Conservation (phyloP, 1,284 basidiomycete species). For the Cryptococcus sp. region DNA sequence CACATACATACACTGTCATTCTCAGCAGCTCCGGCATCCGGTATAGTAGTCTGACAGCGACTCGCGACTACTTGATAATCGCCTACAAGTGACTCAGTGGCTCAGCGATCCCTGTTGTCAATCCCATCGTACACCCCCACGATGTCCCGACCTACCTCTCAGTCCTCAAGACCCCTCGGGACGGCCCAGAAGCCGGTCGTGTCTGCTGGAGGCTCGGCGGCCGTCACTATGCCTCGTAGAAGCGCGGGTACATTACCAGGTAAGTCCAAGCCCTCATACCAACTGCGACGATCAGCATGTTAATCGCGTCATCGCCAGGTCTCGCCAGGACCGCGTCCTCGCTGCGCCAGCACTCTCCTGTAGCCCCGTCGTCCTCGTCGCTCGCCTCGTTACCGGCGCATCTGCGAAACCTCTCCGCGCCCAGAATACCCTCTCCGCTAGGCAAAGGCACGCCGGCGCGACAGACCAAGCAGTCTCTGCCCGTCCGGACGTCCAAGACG, state of each 20-base stretch:
- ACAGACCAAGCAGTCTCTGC: slow-evolving; percentile 52
- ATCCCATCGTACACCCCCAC: slow-evolving; percentile 9
- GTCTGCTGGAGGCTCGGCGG: slow-evolving; percentile 22
- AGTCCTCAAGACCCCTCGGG: slow-evolving; percentile 38
- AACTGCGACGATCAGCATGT: not conserved
- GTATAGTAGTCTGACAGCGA: too few species aligned
- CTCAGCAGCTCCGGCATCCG: too few species aligned
- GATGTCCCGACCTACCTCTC: slow-evolving; percentile 47
- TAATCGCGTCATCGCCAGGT: slow-evolving; percentile 24
- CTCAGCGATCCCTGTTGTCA: too few species aligned
- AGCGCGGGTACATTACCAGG: slow-evolving; percentile 49
- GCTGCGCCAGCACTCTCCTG: slow-evolving; percentile 41
- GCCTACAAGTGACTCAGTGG: too few species aligned
- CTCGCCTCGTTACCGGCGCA: slow-evolving; percentile 49
- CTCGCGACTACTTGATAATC: too few species aligned
- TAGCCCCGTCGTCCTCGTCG: slow-evolving; percentile 17
- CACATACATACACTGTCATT: too few species aligned
- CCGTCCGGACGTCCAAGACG: slow-evolving; percentile 81
- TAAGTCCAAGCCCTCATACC: slow-evolving; percentile 11
- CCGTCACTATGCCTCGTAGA: slow-evolving; percentile 38
- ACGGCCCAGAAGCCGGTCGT: slow-evolving; percentile 34
- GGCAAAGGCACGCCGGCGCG: slow-evolving; percentile 51
- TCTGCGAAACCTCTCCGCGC: slow-evolving; percentile 47
- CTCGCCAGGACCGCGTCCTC: slow-evolving; percentile 52
- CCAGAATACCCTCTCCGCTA: slow-evolving; percentile 50